Evolutionary conservation across 768 basidiomycete species (phyloP), one percentile per base, ranked within the genome.

Genomic region (Russula emetica): DNA sequence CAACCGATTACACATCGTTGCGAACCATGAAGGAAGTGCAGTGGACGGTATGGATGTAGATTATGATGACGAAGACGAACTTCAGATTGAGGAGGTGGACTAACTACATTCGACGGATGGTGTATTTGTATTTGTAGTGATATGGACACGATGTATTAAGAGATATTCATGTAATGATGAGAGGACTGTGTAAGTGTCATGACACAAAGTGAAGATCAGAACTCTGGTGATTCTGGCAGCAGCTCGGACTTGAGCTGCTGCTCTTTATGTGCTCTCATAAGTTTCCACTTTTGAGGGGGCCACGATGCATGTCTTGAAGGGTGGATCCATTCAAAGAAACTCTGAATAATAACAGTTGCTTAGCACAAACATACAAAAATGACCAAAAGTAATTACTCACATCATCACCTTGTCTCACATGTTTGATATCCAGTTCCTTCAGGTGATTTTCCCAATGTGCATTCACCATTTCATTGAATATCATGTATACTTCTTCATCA

Each of bases 1-100:
- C 64, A 98, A 98, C 75, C 83, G 85, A 44, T 74, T 98, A 36
- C 74, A 80, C 34, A 84, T 96, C 56, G 71, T 88, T 30, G 88
- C 94, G 13, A 98, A 98, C 73, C 96, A 98, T 72, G 84, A 87
- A 70, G 81, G 80, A 40, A 74, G 61, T 24, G 75, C 72, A 18
- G 74, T 71, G 4, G 84, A 83, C 2, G 78, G 77, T 47, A 80
- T 83, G 75, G 78, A 81, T 54, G 80, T 90, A 73, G 88, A 92
- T 68, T 76, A 82, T 64, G 81, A 83, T 64, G 81, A 84, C 40
- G 79, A 78, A 36, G 81, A 83, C 49, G 80, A 80, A 59, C 76
- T 81, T 58, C 83, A 89, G 55, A 83, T 92, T 53, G 89, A 90
- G 71, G 87, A 86, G 70, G 83, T 90, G 82, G 82, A 84, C 66